Conservation (phyloP, 257 asterid species). For the Schizonepeta tenuifolia region DNA sequence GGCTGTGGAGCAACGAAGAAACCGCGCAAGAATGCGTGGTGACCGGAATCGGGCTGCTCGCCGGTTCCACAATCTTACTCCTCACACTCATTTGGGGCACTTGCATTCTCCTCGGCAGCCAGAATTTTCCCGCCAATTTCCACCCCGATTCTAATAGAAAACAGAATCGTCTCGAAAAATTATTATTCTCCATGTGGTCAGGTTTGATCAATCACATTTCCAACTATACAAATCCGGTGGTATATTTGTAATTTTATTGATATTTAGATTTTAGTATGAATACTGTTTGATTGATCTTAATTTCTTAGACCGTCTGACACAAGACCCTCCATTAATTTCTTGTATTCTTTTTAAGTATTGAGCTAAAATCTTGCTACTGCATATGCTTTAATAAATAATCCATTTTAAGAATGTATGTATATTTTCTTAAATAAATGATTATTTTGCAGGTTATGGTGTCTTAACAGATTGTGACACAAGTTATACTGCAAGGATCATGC, state of each 20-base stretch:
- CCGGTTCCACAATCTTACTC: slow-evolving; percentile 70
- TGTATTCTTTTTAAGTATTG: background rate
- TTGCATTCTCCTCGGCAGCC: slow-evolving; percentile 52
- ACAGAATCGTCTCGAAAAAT: slow-evolving; percentile 40
- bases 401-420: no score
- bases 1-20: slow-evolving; percentile 56
- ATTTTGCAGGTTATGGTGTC: slow-evolving; percentile 51
- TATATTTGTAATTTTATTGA: background rate
- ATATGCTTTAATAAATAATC: no score
- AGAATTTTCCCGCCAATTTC: slow-evolving; percentile 23
- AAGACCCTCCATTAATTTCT: background rate
- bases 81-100: slow-evolving; percentile 71
- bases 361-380: background rate
- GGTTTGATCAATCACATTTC: slow-evolving; percentile 29
- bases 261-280: no score
- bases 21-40: slow-evolving; percentile 55
- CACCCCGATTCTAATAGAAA: background rate
- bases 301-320: no score
- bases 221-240: background rate
- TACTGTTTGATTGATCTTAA: no score
- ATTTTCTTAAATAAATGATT: background rate
- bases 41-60: slow-evolving; percentile 71
- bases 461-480: slow-evolving; percentile 48
- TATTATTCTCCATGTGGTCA: slow-evolving; percentile 47
- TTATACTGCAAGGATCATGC: slow-evolving; percentile 60